These are phyloP conservation scores for Amborella trichopoda DNA, from an alignment of 164 flowering plant species.

Conservation along the genomic window DNA sequence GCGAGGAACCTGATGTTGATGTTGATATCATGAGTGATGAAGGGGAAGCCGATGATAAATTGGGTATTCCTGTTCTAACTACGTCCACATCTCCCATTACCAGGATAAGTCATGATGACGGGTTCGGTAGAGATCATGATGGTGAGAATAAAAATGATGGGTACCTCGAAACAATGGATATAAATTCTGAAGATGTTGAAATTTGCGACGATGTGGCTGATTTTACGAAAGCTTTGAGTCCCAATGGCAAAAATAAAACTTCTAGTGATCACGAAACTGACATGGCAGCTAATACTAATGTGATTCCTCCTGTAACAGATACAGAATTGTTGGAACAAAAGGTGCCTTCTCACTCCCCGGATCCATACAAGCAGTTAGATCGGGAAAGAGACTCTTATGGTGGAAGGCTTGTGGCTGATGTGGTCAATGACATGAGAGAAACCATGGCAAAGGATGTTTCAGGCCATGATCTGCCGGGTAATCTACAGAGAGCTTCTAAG, in stretches of 20 bases:
- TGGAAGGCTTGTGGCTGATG: slow-evolving; percentile 21
- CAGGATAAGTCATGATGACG: slow-evolving; percentile 22
- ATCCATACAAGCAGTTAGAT: slow-evolving; percentile 21
- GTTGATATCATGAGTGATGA: slow-evolving; percentile 86
- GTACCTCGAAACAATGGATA: too few species aligned
- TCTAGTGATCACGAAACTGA: slow-evolving; percentile 17
- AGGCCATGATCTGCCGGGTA: slow-evolving; percentile 27
- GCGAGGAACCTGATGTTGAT: slow-evolving; percentile 89
- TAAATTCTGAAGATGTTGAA: slow-evolving; percentile 1
- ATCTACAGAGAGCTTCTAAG: slow-evolving; percentile 19
- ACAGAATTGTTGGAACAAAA: slow-evolving; percentile 19
- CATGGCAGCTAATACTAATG: slow-evolving; percentile 14
- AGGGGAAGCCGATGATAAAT: slow-evolving; percentile 36
- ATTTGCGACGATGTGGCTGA: slow-evolving; percentile 9
- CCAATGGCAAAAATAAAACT: slow-evolving; percentile 9
- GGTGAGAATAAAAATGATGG: slow-evolving; percentile 26
- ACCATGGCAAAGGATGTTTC: slow-evolving; percentile 11
- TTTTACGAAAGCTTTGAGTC: slow-evolving; percentile 25
- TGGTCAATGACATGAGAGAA: slow-evolving; percentile 11
- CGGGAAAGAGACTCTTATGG: slow-evolving; percentile 12
- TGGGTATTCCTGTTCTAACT: slow-evolving; percentile 19
- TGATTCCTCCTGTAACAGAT: slow-evolving; percentile 14
- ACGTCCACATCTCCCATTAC: slow-evolving; percentile 17
- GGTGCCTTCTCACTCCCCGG: slow-evolving; percentile 15
- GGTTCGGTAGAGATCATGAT: slow-evolving; percentile 17